phyloP scores from a whole-genome alignment of 2,329 filamentous ascomycete species.

The Colletotrichum musae region DNA sequence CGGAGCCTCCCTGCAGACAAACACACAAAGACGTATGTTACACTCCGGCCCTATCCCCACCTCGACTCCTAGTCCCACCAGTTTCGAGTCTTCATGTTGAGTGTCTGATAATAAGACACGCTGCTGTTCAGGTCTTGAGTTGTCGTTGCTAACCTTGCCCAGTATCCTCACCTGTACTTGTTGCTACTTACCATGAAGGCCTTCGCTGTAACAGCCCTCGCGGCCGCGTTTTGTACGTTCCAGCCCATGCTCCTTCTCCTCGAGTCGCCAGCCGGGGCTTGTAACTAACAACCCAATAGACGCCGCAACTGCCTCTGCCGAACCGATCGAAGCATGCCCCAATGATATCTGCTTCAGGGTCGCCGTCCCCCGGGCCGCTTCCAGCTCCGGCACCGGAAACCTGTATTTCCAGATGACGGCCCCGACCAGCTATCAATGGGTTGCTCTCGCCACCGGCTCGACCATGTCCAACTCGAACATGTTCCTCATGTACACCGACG shows the following conservation, averaged over 20 bases:
- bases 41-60: neutral
- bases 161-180: neutral
- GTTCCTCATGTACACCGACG: constrained; percentile 74
- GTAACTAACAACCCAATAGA: constrained; percentile 26
- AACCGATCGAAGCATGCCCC: constrained; percentile 57
- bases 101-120: neutral
- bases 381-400: constrained; percentile 64
- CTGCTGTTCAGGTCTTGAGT: too few relatives aligned
- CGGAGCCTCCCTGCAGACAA: constrained; percentile 23
- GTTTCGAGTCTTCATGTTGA: neutral
- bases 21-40: constrained; percentile 25
- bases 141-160: neutral
- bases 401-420: constrained; percentile 75
- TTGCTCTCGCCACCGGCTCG: constrained; percentile 70
- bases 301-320: constrained; percentile 49
- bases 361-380: constrained; percentile 66
- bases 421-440: constrained; percentile 68
- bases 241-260: neutral
- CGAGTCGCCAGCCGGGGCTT: too few relatives aligned
- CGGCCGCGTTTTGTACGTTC: constrained; percentile 32
- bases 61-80: neutral
- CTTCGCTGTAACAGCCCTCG: constrained; percentile 29
- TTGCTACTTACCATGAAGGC: constrained; percentile 33
- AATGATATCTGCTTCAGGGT: constrained; percentile 67
- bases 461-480: constrained; percentile 72